phyloP scores from a whole-genome alignment of 768 basidiomycete species.

The Collybia nuda region DNA sequence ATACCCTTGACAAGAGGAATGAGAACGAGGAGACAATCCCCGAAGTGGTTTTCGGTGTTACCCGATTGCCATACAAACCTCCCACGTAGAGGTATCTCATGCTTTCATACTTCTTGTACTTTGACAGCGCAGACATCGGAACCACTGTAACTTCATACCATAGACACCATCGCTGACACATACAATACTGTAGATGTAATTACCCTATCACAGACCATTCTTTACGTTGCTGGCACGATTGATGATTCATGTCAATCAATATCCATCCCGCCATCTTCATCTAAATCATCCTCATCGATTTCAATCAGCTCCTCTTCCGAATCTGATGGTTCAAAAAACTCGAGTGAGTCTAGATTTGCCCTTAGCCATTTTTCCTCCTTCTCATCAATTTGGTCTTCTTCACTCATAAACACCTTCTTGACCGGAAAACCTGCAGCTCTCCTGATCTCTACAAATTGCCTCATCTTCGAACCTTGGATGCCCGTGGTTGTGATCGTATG shows the following conservation, averaged over 20 bases:
- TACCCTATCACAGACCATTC: not conserved
- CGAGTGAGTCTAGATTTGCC: conserved; percentile 47
- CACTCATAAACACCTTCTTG: conserved; percentile 44
- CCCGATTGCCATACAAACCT: conserved; percentile 32
- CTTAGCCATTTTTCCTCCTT: conserved; percentile 53
- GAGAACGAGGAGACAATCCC: conserved; percentile 39
- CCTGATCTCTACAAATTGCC: conserved; percentile 42
- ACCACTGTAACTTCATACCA: not conserved
- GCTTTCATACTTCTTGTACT: conserved; percentile 4
- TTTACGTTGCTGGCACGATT: not conserved
- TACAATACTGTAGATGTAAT: conserved; percentile 2
- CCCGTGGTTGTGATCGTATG: conserved; percentile 45
- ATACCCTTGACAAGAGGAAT: conserved; percentile 11
- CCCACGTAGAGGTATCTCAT: conserved; percentile 2
- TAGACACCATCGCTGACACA: not conserved
- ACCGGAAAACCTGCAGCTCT: conserved; percentile 44
- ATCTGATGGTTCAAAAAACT: conserved; percentile 60
- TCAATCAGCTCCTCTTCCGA: conserved; percentile 36
- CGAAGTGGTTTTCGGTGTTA: conserved; percentile 48
- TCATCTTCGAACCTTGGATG: conserved; percentile 39
- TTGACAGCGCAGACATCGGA: conserved; percentile 5
- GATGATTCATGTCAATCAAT: not conserved
- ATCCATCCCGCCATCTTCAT: conserved; percentile 15
- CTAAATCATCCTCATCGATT: conserved; percentile 26
- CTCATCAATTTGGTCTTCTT: conserved; percentile 36